Conservation (phyloP, 2,329 filamentous ascomycete genomes). For the Rugonectria rugulosa region DNA sequence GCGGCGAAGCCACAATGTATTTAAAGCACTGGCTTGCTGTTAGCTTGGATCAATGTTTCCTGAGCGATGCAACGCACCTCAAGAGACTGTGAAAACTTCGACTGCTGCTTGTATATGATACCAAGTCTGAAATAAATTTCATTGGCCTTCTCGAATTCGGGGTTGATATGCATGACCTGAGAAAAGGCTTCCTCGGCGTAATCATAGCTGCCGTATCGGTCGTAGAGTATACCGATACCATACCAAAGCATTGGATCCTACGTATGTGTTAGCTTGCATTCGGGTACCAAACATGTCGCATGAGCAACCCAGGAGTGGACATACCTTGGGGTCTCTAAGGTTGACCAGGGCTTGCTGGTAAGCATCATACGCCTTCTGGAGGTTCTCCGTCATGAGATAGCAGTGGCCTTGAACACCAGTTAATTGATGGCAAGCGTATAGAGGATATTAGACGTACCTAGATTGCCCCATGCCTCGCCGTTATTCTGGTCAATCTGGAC, state of each 20-base stretch:
- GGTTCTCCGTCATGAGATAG: slow-evolving; percentile 97
- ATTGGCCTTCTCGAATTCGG: slow-evolving; percentile 97
- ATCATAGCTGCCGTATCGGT: slow-evolving; percentile 93
- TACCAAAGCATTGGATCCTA: slow-evolving; percentile 98
- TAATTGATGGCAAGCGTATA: slow-evolving; percentile 21
- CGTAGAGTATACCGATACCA: slow-evolving; percentile 96
- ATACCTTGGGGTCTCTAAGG: slow-evolving; percentile 88
- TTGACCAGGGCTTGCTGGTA: slow-evolving; percentile 97
- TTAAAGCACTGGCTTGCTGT: slow-evolving; percentile 82
- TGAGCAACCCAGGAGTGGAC: slow-evolving; percentile 24
- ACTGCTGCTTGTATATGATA: slow-evolving; percentile 99
- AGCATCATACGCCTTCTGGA: slow-evolving; percentile 95
- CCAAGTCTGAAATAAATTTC: slow-evolving; percentile 98
- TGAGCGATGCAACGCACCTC: slow-evolving; percentile 67
- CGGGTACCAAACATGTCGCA: not conserved
- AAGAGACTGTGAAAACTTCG: slow-evolving; percentile 89
- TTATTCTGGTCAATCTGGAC: slow-evolving; percentile 88
- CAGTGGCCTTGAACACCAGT: slow-evolving; percentile 75
- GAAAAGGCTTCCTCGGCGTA: slow-evolving; percentile 98
- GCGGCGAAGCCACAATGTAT: slow-evolving; percentile 94
- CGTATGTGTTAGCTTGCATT: slow-evolving; percentile 15
- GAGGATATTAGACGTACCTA: slow-evolving; percentile 66
- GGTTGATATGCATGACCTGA: slow-evolving; percentile 98
- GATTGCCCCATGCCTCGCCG: slow-evolving; percentile 95
- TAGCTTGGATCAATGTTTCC: not conserved